A percentile compares a stretch with the other conserved stretches of the same genome.
These are phyloP conservation scores for Neoboletus magnificus DNA, from an alignment of 768 basidiomycete genomes.

Conservation along the genomic window DNA sequence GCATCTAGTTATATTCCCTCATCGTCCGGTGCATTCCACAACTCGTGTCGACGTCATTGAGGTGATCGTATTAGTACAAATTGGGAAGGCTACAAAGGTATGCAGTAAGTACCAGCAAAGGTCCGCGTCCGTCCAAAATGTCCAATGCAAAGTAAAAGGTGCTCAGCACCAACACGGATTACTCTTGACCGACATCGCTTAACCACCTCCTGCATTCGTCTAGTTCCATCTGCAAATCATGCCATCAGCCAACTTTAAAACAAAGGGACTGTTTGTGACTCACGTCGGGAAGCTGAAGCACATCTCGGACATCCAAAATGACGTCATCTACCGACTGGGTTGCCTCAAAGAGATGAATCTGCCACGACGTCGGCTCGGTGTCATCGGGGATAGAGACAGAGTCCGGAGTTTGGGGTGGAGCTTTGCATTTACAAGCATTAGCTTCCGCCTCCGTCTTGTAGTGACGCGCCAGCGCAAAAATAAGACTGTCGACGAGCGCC, in stretches of 20 bases:
- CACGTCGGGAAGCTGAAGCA: conserved; percentile 22
- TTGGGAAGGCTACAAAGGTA: conserved; percentile 10
- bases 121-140: not conserved
- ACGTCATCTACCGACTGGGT: conserved; percentile 10
- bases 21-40: not conserved
- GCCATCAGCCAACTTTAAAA: not conserved
- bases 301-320: conserved; percentile 24
- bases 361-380: conserved; percentile 8
- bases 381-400: not conserved
- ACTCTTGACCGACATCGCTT: conserved; percentile 7
- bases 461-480: conserved; percentile 36
- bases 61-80: conserved; percentile 9
- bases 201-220: conserved; percentile 26
- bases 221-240: conserved; percentile 20
- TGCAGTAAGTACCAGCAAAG: no score
- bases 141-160: not conserved
- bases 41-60: conserved; percentile 7
- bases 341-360: conserved; percentile 10
- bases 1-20: not conserved
- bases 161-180: not conserved
- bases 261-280: not conserved
- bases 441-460: conserved; percentile 32
- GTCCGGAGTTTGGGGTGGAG: not conserved
- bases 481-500: conserved; percentile 46
- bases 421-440: conserved; percentile 2